Percentiles rank a stretch among this genome's conserved stretches.
These are phyloP conservation scores for Pestalotiopsis fici DNA, from an alignment of 2,329 filamentous ascomycete species.

Conservation along the genomic window DNA sequence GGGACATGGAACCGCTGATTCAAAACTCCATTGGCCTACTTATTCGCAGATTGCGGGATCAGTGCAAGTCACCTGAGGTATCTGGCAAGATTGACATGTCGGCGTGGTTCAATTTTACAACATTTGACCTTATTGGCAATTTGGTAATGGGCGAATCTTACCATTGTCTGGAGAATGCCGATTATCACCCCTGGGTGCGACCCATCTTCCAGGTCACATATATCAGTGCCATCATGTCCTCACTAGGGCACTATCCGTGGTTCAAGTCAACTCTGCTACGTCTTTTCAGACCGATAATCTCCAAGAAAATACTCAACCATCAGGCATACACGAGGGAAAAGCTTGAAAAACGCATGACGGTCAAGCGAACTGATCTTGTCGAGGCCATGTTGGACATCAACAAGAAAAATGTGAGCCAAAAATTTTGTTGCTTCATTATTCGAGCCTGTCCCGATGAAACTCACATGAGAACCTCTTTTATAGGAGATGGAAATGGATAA, in stretches of 20 bases:
- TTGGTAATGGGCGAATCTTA: slow-evolving; percentile 1
- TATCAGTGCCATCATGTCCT: background rate
- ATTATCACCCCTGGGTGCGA: background rate
- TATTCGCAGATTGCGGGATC: background rate
- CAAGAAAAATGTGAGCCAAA: background rate
- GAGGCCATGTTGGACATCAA: slow-evolving; percentile 14
- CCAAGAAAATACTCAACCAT: background rate
- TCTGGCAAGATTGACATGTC: background rate
- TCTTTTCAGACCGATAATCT: background rate
- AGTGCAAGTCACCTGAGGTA: background rate
- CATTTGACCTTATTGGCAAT: slow-evolving; percentile 7
- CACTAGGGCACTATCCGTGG: background rate
- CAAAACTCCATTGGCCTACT: background rate
- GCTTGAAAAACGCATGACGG: slow-evolving; percentile 10
- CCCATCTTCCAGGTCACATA: background rate
- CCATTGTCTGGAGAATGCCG: background rate
- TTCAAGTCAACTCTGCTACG: background rate
- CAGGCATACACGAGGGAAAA: slow-evolving; percentile 1
- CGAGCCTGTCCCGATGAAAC: background rate
- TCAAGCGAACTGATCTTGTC: slow-evolving; percentile 18
- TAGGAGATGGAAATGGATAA: background rate
- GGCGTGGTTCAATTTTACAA: slow-evolving; percentile 1
- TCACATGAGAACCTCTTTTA: background rate
- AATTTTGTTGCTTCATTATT: background rate
- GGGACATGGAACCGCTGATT: slow-evolving; percentile 2